Conservation (phyloP, 2,329 filamentous ascomycete species). For the Elsinoe batatas region DNA sequence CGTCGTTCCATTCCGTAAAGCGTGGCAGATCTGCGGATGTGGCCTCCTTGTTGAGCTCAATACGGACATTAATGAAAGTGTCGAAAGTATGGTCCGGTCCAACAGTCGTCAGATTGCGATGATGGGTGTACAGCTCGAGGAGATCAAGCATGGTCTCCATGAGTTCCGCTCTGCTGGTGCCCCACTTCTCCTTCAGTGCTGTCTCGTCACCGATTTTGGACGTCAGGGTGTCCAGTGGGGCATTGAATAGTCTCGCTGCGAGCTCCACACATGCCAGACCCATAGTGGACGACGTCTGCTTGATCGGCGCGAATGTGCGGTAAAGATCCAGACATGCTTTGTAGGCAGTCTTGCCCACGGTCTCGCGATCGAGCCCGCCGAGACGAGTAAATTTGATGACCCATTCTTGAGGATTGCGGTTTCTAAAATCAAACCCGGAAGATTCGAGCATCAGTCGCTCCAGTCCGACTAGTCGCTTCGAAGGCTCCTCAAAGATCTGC, state of each 20-base stretch:
- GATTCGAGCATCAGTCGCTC: constrained; percentile 90
- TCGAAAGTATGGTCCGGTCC: constrained; percentile 64
- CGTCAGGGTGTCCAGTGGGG: constrained; percentile 36
- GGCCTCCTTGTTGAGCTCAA: constrained; percentile 73
- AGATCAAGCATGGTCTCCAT: constrained; percentile 81
- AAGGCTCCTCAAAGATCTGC: constrained; percentile 71
- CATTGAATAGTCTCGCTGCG: constrained; percentile 56
- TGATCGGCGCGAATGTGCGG: constrained; percentile 84
- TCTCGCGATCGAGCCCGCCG: constrained; percentile 14
- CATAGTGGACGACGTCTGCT: constrained; percentile 79
- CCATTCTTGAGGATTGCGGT: constrained; percentile 74
- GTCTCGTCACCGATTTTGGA: constrained; percentile 35
- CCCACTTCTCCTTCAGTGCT: constrained; percentile 38
- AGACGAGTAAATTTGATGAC: constrained; percentile 58
- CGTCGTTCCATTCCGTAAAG: constrained; percentile 40
- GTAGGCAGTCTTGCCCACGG: constrained; percentile 60
- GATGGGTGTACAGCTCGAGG: constrained; percentile 84
- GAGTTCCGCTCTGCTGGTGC: constrained; percentile 36
- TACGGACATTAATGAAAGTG: constrained; percentile 75
- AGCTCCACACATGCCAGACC: constrained; percentile 75
- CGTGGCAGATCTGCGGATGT: constrained; percentile 53
- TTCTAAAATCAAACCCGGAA: constrained; percentile 87
- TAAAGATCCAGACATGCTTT: constrained; percentile 82
- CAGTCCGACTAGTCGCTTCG: constrained; percentile 74
- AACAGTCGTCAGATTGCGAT: constrained; percentile 63